phyloP scores from a whole-genome alignment of 176 grass and related monocot genomes.

The Alopecurus myosuroides region DNA sequence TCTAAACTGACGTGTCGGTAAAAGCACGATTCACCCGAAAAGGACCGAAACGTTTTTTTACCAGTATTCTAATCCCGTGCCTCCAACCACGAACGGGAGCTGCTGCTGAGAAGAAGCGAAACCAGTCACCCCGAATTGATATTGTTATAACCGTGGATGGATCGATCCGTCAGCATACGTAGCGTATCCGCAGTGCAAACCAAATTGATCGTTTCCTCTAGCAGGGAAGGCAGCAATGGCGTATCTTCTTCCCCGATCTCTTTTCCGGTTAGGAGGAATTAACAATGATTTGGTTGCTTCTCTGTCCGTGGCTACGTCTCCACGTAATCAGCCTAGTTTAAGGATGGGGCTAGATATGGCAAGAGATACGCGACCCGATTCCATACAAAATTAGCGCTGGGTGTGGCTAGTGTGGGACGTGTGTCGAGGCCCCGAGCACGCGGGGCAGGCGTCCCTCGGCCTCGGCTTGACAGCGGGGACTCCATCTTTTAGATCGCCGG shows the following conservation, averaged over 20 bases:
- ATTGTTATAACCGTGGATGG: neutral
- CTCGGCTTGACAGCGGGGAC: neutral
- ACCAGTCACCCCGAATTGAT: neutral
- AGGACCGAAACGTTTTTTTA: neutral
- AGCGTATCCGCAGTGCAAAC: neutral
- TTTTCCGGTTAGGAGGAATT: neutral
- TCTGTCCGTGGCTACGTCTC: neutral
- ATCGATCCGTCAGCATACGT: neutral
- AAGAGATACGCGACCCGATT: neutral
- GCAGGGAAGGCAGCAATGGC: too few relatives aligned
- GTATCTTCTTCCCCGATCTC: conserved; percentile 29
- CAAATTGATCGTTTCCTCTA: conserved; percentile 21
- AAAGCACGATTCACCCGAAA: conserved; percentile 3
- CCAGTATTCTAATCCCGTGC: neutral
- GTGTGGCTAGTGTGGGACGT: neutral
- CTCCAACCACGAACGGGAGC: neutral
- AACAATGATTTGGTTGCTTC: neutral
- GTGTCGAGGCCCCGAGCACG: conserved; percentile 1
- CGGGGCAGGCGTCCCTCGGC: neutral
- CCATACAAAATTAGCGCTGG: conserved; percentile 1
- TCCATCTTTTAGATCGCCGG: too few relatives aligned
- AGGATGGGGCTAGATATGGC: conserved; percentile 18
- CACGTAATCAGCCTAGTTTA: neutral
- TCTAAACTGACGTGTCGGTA: conserved; percentile 41
- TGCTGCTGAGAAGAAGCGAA: neutral